A percentile compares a stretch with the other conserved stretches of the same genome.
These are phyloP conservation scores for Saprolegnia diclina DNA, from an alignment of 352 stramenopile genomes.

Conservation along the genomic window DNA sequence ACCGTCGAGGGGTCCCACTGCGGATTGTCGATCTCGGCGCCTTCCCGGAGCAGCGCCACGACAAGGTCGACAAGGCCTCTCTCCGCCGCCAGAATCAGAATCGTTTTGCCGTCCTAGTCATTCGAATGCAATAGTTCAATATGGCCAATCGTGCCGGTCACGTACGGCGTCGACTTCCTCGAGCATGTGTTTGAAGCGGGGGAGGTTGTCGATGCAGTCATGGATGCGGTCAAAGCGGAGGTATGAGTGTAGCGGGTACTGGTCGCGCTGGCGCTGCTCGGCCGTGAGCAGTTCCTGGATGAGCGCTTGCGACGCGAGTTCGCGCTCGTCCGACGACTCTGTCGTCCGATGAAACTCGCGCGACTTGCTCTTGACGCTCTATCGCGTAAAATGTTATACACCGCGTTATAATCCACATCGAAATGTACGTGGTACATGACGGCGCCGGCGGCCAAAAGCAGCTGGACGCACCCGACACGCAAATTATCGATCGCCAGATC, in stretches of 20 bases:
- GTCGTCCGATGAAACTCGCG: constrained; percentile 10
- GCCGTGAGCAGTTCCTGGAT: constrained; percentile 3
- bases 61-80: constrained; percentile 23
- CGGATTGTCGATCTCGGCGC: constrained; percentile 21
- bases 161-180: constrained; percentile 14
- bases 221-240: constrained; percentile 2
- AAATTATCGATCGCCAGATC: constrained; percentile 14
- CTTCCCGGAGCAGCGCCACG: not conserved
- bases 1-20: not conserved
- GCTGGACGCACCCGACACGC: constrained; percentile 16
- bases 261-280: constrained; percentile 12
- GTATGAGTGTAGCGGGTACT: constrained; percentile 21
- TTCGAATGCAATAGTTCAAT: not conserved
- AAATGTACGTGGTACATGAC: constrained; percentile 9
- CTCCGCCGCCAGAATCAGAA: constrained; percentile 20
- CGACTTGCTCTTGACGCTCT: constrained; percentile 14
- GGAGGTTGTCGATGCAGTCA: constrained; percentile 3
- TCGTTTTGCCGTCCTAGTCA: constrained; percentile 21
- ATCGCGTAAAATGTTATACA: not conserved
- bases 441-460: constrained; percentile 15
- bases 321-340: constrained; percentile 1
- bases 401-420: not conserved
- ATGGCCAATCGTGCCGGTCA: not conserved
- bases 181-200: not conserved
- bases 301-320: constrained; percentile 10